Evolutionary conservation across 768 basidiomycete species (phyloP).

Genomic region (Podaxis mareebaensis): DNA sequence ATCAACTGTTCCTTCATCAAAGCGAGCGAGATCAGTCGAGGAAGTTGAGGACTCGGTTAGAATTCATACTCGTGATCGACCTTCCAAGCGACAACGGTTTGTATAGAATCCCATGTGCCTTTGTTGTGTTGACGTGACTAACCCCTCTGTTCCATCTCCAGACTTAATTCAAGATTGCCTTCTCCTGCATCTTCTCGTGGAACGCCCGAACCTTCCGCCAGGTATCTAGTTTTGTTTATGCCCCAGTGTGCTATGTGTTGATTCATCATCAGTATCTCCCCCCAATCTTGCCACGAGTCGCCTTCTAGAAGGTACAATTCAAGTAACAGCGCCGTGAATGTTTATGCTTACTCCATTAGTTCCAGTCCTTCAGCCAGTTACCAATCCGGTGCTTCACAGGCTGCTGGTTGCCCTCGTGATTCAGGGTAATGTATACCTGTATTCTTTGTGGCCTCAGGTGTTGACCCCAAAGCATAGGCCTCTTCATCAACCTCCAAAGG

Average conservation of each 20-base stretch:
- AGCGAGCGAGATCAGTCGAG: neutral
- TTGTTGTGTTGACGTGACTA: neutral
- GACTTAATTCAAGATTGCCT: neutral
- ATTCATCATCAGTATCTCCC: too few relatives aligned
- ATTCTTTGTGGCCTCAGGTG: neutral
- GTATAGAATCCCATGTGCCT: neutral
- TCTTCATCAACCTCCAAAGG: too few relatives aligned
- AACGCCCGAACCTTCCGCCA: neutral
- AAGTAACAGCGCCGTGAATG: too few relatives aligned
- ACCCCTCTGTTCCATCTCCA: neutral
- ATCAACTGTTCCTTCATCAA: neutral
- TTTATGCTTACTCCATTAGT: neutral
- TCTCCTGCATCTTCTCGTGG: neutral
- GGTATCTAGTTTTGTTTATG: neutral
- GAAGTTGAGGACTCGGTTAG: neutral
- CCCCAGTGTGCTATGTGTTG: too few relatives aligned
- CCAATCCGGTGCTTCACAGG: neutral
- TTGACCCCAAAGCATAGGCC: too few relatives aligned
- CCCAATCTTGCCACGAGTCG: too few relatives aligned
- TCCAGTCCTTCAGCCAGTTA: neutral
- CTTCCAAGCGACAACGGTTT: neutral
- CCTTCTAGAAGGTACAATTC: too few relatives aligned
- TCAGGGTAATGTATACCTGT: neutral
- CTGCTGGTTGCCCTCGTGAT: too few relatives aligned
- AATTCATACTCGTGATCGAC: neutral